A percentile compares a stretch with the other conserved stretches of the same genome.
These are phyloP conservation scores for Ogataea nitratoaversa DNA, from an alignment of 805 yeast genomes.

Conservation along the genomic window DNA sequence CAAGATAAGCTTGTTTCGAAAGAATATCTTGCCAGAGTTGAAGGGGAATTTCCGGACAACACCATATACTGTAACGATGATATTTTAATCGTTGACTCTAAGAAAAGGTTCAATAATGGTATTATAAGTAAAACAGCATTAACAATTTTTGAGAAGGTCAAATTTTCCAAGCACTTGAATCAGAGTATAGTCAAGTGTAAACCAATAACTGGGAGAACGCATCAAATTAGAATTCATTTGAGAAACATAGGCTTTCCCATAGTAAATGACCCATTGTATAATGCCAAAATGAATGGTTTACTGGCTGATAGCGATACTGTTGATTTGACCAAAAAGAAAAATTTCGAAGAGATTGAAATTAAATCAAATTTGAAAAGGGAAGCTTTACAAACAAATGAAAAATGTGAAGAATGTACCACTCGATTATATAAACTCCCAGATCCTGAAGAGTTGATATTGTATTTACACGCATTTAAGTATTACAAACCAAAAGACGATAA, in stretches of 20 bases:
- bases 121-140: conserved; percentile 17
- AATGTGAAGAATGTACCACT: conserved; percentile 34
- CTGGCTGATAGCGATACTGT: conserved; percentile 4
- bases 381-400: conserved; percentile 17
- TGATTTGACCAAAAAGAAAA: conserved; percentile 7
- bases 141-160: conserved; percentile 25
- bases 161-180: conserved; percentile 25
- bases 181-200: conserved; percentile 44
- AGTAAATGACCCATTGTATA: conserved; percentile 33
- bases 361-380: conserved; percentile 12
- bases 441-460: conserved; percentile 32
- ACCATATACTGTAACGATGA: conserved; percentile 36
- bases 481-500: conserved; percentile 18
- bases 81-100: conserved; percentile 28
- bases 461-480: conserved; percentile 46
- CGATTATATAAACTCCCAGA: conserved; percentile 30
- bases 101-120: conserved; percentile 24
- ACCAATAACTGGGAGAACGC: conserved; percentile 52
- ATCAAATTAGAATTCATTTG: conserved; percentile 54
- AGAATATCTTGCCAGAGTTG: conserved; percentile 42
- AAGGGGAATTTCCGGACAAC: conserved; percentile 37
- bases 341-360: conserved; percentile 9
- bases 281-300: conserved; percentile 6
- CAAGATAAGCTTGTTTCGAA: conserved; percentile 32
- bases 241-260: conserved; percentile 40